Evolutionary conservation across 106 monocot genomes (phyloP).

Genomic region (Dioscorea zingiberensis): DNA sequence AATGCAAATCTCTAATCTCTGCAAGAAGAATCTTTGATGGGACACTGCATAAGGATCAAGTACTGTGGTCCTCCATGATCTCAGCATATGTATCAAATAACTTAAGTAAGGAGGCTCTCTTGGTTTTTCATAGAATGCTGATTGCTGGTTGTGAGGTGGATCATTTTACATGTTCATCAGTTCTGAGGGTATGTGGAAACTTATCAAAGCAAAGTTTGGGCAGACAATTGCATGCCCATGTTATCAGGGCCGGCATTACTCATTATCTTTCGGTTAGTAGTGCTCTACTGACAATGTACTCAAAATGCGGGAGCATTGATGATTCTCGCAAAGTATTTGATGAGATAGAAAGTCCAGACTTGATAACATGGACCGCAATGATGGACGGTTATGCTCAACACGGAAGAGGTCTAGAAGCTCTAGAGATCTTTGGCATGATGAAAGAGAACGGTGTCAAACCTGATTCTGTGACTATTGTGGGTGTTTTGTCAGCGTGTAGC

Average conservation of each 20-base stretch:
- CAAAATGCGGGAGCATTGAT: constrained; percentile 53
- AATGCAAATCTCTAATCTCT: constrained; percentile 24
- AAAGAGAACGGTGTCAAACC: constrained; percentile 30
- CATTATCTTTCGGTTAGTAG: constrained; percentile 34
- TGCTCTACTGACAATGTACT: constrained; percentile 52
- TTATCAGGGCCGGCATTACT: constrained; percentile 29
- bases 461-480: constrained; percentile 44
- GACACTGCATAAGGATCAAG: constrained; percentile 33
- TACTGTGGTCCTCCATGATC: constrained; percentile 50
- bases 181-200: constrained; percentile 33
- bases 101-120: constrained; percentile 28
- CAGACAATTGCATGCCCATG: constrained; percentile 46
- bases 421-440: constrained; percentile 49
- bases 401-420: constrained; percentile 51
- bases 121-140: constrained; percentile 31
- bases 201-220: constrained; percentile 29
- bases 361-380: constrained; percentile 57
- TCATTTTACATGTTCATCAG: constrained; percentile 27
- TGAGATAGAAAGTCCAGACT: constrained; percentile 35
- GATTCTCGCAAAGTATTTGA: constrained; percentile 48
- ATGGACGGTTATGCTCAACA: constrained; percentile 74
- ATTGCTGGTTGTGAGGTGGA: constrained; percentile 24
- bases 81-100: constrained; percentile 50
- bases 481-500: constrained; percentile 61
- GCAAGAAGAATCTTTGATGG: constrained; percentile 39